These are phyloP conservation scores for Eimeria mitis DNA, from an alignment of 169 alveolate genomes.

Conservation along the genomic window DNA sequence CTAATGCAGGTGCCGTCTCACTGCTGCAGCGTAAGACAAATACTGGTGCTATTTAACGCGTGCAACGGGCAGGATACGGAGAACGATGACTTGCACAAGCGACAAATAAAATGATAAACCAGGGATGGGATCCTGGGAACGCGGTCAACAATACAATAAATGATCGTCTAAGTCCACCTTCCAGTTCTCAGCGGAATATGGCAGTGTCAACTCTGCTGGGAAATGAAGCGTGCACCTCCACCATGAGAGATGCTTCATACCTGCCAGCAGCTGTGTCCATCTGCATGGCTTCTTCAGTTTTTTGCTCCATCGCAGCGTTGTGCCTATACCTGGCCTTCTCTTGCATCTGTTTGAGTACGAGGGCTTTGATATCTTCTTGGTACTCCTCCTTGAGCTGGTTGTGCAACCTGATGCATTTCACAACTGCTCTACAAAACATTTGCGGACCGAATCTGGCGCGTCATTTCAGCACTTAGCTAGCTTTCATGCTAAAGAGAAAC, in stretches of 20 bases:
- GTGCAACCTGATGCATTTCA: slow-evolving; percentile 7
- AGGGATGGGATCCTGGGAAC: neutral
- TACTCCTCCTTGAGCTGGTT: slow-evolving; percentile 54
- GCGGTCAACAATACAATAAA: neutral
- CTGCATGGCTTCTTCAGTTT: slow-evolving; percentile 14
- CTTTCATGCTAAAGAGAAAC: too few species aligned
- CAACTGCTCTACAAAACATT: neutral
- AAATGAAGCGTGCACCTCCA: neutral
- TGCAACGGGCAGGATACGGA: neutral
- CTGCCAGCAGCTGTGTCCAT: neutral
- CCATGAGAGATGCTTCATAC: neutral
- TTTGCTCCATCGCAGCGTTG: slow-evolving; percentile 46
- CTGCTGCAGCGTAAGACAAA: slow-evolving; percentile 23
- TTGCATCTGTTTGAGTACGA: slow-evolving; percentile 57
- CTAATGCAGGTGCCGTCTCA: neutral
- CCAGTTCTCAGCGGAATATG: neutral
- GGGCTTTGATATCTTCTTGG: slow-evolving; percentile 42
- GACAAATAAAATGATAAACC: neutral
- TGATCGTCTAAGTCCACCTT: neutral
- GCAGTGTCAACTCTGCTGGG: neutral
- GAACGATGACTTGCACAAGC: neutral
- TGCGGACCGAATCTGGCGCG: neutral
- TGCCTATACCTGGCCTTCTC: slow-evolving; percentile 63
- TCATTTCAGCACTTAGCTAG: neutral
- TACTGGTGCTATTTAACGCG: neutral